Evolutionary conservation across 2,329 filamentous ascomycete genomes (phyloP), one percentile per base, ranked within the genome.

Genomic region (Fusarium cyanostomum): DNA sequence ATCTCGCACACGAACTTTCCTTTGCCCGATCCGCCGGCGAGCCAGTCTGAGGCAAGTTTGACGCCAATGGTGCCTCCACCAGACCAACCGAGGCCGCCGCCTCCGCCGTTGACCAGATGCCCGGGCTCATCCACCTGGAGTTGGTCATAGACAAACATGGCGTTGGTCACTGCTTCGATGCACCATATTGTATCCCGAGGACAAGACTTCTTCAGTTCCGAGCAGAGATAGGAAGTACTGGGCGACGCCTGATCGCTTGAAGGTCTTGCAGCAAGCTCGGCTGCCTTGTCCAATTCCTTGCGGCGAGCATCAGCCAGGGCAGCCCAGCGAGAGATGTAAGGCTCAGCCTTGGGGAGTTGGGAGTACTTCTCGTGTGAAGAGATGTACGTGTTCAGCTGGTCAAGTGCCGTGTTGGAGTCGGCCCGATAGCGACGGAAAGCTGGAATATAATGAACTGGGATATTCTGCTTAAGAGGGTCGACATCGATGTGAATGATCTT

Each of bases 41-140:
- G 3, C 18, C 34, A 41, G 26, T 74, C 73, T 3, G 66, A 84
- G 0, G 89, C 91, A 5, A 93, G 82, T 71, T 92, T 92, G 71
- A 92, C 87, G 2, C 91, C 91, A 1, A 93, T 75, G 1, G 89
- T 87, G 42, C 79, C 91, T 13, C 91, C 91, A 13, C 90, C 90
- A 11, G 86, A 89, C 91, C 91, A 94, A 1, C 90, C 90, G 0
- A 93, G 84, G 2, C 91, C 91, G 11, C 89, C 90, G 5, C 89
- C 90, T 3, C 91, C 90, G 72, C 90, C 92, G 69, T 92, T 92
- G 70, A 93, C 85, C 87, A 88, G 92, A 2, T 84, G 86, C 0
- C 90, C 89, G 0, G 91, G 90, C 0, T 86, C 71, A 0, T 82
- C 86, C 2, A 86, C 82, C 65, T 87, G 86, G 7, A 94, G 78